These are phyloP conservation scores for Nemania abortiva DNA, from an alignment of 2,329 filamentous ascomycete genomes.

Conservation along the genomic window DNA sequence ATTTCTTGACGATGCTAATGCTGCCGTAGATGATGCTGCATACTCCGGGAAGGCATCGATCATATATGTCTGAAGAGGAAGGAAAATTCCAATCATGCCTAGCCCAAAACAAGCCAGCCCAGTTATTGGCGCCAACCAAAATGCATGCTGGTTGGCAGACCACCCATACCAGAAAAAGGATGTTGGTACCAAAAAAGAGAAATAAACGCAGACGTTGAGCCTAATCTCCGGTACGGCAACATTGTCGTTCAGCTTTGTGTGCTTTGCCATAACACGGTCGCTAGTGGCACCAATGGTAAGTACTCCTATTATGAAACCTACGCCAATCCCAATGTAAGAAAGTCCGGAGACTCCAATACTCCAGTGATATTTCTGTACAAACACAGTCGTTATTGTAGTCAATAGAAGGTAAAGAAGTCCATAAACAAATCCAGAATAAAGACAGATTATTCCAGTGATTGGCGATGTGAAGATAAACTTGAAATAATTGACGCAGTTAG, in stretches of 20 bases:
- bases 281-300: conserved; percentile 21
- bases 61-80: conserved; percentile 36
- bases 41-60: conserved; percentile 37
- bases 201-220: conserved; percentile 31
- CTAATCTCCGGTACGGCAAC: conserved; percentile 30
- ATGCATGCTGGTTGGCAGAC: conserved; percentile 27
- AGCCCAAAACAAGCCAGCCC: conserved; percentile 33
- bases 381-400: conserved; percentile 35
- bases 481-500: not conserved
- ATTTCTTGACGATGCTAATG: conserved; percentile 33
- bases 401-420: conserved; percentile 34
- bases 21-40: conserved; percentile 35
- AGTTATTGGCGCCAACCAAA: conserved; percentile 35
- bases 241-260: conserved; percentile 22
- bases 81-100: conserved; percentile 34
- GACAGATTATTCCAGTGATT: conserved; percentile 29
- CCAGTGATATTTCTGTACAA: conserved; percentile 31
- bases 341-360: conserved; percentile 32
- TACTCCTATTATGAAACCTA: conserved; percentile 34
- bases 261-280: conserved; percentile 32
- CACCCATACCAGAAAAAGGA: conserved; percentile 36
- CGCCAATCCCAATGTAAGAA: conserved; percentile 34
- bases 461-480: conserved; percentile 34
- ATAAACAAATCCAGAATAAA: conserved; percentile 35
- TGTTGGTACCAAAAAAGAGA: conserved; percentile 35